Conservation (phyloP, 2,329 filamentous ascomycete species). For the Colletotrichum sp. region DNA sequence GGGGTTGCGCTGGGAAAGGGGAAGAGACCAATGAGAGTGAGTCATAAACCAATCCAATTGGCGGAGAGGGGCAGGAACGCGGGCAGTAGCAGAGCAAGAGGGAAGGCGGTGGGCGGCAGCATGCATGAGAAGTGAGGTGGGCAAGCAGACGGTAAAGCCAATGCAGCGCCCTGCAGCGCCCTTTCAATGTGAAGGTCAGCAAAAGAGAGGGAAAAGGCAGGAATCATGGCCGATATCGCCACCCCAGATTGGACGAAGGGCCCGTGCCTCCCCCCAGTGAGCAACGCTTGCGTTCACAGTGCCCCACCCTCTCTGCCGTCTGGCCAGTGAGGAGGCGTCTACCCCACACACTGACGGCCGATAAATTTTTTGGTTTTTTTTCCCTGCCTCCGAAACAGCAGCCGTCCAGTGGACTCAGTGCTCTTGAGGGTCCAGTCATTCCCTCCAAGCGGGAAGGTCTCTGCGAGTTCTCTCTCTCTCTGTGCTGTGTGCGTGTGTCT, state of each 20-base stretch:
- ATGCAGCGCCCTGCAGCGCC: background rate
- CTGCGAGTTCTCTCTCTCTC: background rate
- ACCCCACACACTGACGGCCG: slow-evolving; percentile 17
- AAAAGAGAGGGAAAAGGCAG: background rate
- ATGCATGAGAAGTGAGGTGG: background rate
- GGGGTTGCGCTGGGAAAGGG: background rate
- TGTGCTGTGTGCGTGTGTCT: background rate
- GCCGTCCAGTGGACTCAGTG: background rate
- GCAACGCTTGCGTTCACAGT: slow-evolving; percentile 1
- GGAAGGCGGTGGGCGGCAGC: background rate
- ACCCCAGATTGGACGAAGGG: slow-evolving; percentile 13
- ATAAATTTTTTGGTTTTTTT: slow-evolving; percentile 19
- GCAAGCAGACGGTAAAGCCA: background rate
- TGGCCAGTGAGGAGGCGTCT: background rate
- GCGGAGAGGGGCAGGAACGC: background rate
- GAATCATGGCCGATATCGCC: slow-evolving; percentile 16
- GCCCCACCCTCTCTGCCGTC: background rate
- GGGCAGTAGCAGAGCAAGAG: background rate
- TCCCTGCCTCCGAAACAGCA: slow-evolving; percentile 12
- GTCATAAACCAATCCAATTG: background rate
- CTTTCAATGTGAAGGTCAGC: background rate
- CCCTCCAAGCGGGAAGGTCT: background rate
- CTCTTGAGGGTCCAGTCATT: background rate
- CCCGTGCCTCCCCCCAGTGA: background rate
- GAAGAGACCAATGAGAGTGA: background rate